Conservation (phyloP, 2,329 filamentous ascomycete species). For the Alternaria conjuncta region DNA sequence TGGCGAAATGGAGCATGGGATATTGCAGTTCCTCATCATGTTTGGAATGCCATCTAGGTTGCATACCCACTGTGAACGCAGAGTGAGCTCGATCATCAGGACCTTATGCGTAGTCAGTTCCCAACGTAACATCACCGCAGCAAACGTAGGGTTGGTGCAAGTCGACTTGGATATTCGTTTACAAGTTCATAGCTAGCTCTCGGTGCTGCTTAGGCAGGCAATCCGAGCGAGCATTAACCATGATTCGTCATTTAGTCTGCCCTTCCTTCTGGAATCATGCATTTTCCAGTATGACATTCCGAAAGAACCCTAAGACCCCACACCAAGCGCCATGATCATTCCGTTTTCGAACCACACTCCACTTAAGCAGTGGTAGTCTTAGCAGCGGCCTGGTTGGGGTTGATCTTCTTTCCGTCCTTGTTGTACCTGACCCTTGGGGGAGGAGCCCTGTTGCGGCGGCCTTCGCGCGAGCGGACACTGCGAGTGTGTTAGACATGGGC, state of each 20-base stretch:
- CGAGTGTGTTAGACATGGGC: conserved; percentile 23
- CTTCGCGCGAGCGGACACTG: conserved; percentile 95
- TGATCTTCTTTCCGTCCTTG: conserved; percentile 99
- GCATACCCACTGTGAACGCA: background rate
- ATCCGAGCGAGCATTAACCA: conserved; percentile 37
- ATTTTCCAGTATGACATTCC: conserved; percentile 44
- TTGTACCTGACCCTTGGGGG: conserved; percentile 98
- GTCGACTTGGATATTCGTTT: conserved; percentile 46
- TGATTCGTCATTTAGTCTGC: conserved; percentile 43
- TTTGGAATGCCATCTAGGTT: background rate
- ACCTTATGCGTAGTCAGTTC: background rate
- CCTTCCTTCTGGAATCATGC: conserved; percentile 43
- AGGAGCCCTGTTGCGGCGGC: conserved; percentile 98
- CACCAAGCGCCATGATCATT: conserved; percentile 47
- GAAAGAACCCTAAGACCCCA: conserved; percentile 43
- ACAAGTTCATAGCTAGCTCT: conserved; percentile 46
- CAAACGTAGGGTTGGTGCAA: conserved; percentile 25
- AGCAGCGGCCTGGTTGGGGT: conserved; percentile 83
- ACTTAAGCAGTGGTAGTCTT: conserved; percentile 52
- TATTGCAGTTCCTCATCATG: background rate
- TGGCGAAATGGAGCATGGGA: background rate
- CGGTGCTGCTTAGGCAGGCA: conserved; percentile 37
- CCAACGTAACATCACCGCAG: conserved; percentile 4
- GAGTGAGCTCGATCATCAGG: background rate
- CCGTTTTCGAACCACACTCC: conserved; percentile 22